These are phyloP conservation scores for Dothistroma septosporum DNA, from an alignment of 2,329 filamentous ascomycete species.

Conservation along the genomic window DNA sequence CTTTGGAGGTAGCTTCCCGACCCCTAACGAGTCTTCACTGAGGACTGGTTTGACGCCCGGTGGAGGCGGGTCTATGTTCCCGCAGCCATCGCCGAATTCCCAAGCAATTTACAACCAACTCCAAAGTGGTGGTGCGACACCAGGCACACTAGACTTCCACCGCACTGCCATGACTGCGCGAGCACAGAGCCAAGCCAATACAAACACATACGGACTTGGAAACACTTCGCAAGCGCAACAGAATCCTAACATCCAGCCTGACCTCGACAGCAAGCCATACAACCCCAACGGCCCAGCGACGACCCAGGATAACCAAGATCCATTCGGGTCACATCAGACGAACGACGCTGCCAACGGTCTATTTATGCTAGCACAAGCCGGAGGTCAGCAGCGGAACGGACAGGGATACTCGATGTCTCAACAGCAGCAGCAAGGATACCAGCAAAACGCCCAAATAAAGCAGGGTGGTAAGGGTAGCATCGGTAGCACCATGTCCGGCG, in stretches of 20 bases:
- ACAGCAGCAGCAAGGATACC: constrained; percentile 44
- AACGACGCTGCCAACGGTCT: constrained; percentile 94
- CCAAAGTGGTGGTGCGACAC: constrained; percentile 77
- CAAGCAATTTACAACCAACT: constrained; percentile 76
- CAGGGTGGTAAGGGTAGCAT: constrained; percentile 42
- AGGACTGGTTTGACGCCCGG: constrained; percentile 89
- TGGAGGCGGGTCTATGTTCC: constrained; percentile 96
- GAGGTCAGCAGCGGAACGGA: constrained; percentile 53
- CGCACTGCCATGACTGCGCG: constrained; percentile 81
- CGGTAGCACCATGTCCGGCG: constrained; percentile 57
- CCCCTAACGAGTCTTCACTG: constrained; percentile 92
- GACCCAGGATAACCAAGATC: constrained; percentile 49
- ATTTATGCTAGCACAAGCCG: constrained; percentile 78
- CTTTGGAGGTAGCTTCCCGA: constrained; percentile 81
- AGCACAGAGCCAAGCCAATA: constrained; percentile 52
- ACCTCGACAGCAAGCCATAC: constrained; percentile 46
- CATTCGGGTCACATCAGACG: constrained; percentile 80
- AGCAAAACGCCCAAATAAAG: constrained; percentile 39
- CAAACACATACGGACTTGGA: constrained; percentile 31
- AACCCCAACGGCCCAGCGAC: constrained; percentile 50
- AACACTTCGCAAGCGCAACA: constrained; percentile 45
- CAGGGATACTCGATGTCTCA: constrained; percentile 43
- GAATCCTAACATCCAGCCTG: constrained; percentile 38
- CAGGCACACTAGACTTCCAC: constrained; percentile 89
- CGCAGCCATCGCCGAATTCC: constrained; percentile 80